phyloP scores from a whole-genome alignment of 345 rosid species.

The Raphanus raphanistrum region DNA sequence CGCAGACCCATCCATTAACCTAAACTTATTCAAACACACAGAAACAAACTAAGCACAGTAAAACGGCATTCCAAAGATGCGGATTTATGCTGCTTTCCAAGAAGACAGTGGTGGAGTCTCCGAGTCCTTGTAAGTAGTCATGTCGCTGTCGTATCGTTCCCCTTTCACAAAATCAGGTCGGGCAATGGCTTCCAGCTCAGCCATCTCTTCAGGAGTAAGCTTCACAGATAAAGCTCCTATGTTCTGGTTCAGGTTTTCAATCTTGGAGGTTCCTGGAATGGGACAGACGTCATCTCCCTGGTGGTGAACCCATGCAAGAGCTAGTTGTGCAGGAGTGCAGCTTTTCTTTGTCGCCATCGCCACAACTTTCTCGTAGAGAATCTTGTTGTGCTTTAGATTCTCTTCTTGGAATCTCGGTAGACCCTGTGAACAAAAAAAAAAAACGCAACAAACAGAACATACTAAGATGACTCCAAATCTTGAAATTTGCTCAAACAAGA shows the following conservation, averaged over 20 bases:
- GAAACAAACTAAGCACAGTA: not conserved
- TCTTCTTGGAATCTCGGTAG: slow-evolving; percentile 6
- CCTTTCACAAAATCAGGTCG: slow-evolving; percentile 1
- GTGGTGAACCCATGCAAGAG: slow-evolving; percentile 6
- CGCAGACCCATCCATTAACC: not conserved
- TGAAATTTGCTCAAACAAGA: not conserved
- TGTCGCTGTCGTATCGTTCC: not conserved
- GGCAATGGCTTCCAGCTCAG: not conserved
- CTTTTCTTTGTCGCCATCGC: slow-evolving; percentile 4
- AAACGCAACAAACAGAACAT: not conserved
- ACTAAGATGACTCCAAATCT: not conserved
- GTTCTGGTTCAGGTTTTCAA: not conserved
- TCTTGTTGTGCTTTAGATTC: slow-evolving; percentile 8
- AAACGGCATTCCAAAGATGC: not conserved
- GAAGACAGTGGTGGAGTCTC: slow-evolving; percentile 6
- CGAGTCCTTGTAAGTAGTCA: not conserved
- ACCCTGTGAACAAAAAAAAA: not conserved
- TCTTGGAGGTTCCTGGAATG: slow-evolving; percentile 5
- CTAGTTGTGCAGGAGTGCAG: slow-evolving; percentile 9
- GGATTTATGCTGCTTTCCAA: not conserved
- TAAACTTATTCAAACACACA: slow-evolving; percentile 1
- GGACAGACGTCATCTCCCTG: slow-evolving; percentile 3
- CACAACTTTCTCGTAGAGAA: not conserved
- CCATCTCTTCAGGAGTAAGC: slow-evolving; percentile 4
- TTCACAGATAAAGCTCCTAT: not conserved